Evolutionary conservation across 1,139 yeast genomes (phyloP), one percentile per base, ranked within the genome.

Genomic region (Saccharomyces pastorianus): DNA sequence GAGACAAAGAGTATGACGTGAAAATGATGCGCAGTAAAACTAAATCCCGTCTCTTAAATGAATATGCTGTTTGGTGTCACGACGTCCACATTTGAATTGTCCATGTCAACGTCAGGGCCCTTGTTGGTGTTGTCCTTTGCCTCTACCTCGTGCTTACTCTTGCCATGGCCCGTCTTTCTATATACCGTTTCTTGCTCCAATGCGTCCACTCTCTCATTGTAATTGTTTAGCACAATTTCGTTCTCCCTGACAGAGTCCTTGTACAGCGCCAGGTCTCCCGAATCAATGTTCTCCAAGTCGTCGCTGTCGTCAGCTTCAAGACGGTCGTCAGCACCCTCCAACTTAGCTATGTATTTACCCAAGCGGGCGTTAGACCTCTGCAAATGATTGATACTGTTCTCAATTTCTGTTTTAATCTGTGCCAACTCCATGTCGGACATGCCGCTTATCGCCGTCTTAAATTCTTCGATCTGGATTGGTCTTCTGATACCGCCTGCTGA

Each of bases 391-490:
- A 72, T 61, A 27, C 76, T 71, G 47, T 65, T 67, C 41, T 58
- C 59, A 11, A 75, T 59, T 51, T 68, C 71, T 8, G 57, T 51
- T 41, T 64, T 60, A 17, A 72, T 61, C 5, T 59, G 54, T 2
- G 57, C 32, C 47, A 74, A 54, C 52, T 73, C 73, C 2, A 61
- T 66, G 27, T 61, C 64, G 0, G 73, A 56, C 51, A 72, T 55
- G 7, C 71, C 74, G 32, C 63, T 63, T 47, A 74, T 71, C 3
- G 74, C 74, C 1, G 63, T 55, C 49, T 58, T 62, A 63, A 75
- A 75, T 50, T 73, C 77, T 13, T 65, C 60, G 23, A 74, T 62
- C 32, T 71, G 69, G 29, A 74, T 68, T 14, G 77, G 76, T 56
- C 68, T 65, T 54, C 59, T 63, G 31, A 61, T 60, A 26, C 65